Percentiles rank a stretch among this genome's conserved stretches.
Conservation (phyloP, 768 basidiomycete genomes). For the Suillus hirtellus region DNA sequence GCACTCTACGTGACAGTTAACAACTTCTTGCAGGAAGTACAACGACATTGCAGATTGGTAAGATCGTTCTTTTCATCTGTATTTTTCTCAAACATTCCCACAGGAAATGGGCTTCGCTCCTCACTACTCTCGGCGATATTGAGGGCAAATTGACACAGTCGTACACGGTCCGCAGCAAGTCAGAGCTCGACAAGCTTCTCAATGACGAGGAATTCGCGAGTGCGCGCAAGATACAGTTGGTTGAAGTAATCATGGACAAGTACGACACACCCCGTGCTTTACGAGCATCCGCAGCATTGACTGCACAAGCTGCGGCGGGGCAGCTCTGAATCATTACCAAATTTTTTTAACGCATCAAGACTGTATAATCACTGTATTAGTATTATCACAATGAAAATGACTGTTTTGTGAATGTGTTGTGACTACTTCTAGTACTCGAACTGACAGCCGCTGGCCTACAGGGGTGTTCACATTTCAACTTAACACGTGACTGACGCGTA, state of each 20-base stretch:
- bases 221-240: conserved; percentile 71
- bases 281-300: conserved; percentile 48
- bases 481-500: conserved; percentile 32
- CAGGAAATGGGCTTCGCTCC: conserved; percentile 65
- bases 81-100: background rate
- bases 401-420: background rate
- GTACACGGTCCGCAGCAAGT: conserved; percentile 66
- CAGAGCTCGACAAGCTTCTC: conserved; percentile 68
- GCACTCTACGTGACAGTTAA: background rate
- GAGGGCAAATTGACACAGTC: conserved; percentile 52
- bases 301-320: conserved; percentile 16
- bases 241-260: conserved; percentile 77
- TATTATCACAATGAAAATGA: background rate
- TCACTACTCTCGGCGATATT: conserved; percentile 59
- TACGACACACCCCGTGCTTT: conserved; percentile 72
- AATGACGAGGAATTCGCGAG: conserved; percentile 58
- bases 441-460: background rate
- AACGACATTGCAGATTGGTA: conserved; percentile 83
- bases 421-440: background rate
- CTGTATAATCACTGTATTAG: background rate
- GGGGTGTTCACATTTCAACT: conserved; percentile 1
- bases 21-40: conserved; percentile 55
- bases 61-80: conserved; percentile 14
- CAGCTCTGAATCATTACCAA: conserved; percentile 14
- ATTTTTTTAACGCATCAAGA: background rate